phyloP scores from a whole-genome alignment of 495 filamentous ascomycete genomes.

The Peziza echinospora region DNA sequence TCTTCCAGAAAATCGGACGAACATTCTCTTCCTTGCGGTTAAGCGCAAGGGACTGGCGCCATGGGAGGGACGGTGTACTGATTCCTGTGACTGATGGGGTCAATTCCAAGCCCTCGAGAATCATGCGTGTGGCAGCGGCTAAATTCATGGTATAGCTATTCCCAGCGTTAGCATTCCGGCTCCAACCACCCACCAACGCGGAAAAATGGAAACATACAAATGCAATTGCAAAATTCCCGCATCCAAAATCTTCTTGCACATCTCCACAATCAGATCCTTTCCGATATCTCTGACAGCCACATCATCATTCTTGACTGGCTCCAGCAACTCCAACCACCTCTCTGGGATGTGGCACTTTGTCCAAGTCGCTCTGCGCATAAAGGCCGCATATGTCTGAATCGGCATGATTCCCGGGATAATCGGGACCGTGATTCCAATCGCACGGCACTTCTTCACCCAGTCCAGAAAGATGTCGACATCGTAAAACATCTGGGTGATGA shows the following conservation, averaged over 20 bases:
- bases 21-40: slow-evolving; percentile 85
- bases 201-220: slow-evolving; percentile 35
- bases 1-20: slow-evolving; percentile 96
- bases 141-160: slow-evolving; percentile 93
- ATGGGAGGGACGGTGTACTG: slow-evolving; percentile 66
- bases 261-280: slow-evolving; percentile 68
- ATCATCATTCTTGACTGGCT: slow-evolving; percentile 94
- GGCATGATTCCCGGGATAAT: slow-evolving; percentile 99
- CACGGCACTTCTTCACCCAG: slow-evolving; percentile 73
- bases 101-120: slow-evolving; percentile 71
- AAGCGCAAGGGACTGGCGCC: slow-evolving; percentile 79
- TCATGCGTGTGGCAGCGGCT: slow-evolving; percentile 78
- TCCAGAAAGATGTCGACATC: slow-evolving; percentile 81
- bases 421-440: slow-evolving; percentile 63
- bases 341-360: slow-evolving; percentile 64
- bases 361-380: slow-evolving; percentile 72
- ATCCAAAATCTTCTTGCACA: slow-evolving; percentile 66
- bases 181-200: neutral
- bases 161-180: neutral
- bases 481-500: slow-evolving; percentile 99
- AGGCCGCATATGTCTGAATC: slow-evolving; percentile 82
- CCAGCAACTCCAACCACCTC: slow-evolving; percentile 57
- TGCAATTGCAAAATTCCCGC: slow-evolving; percentile 75
- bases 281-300: slow-evolving; percentile 77
- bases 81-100: slow-evolving; percentile 54